Base-by-base conservation (phyloP, 768 basidiomycete species). In the Mycena albidolilacea region DNA sequence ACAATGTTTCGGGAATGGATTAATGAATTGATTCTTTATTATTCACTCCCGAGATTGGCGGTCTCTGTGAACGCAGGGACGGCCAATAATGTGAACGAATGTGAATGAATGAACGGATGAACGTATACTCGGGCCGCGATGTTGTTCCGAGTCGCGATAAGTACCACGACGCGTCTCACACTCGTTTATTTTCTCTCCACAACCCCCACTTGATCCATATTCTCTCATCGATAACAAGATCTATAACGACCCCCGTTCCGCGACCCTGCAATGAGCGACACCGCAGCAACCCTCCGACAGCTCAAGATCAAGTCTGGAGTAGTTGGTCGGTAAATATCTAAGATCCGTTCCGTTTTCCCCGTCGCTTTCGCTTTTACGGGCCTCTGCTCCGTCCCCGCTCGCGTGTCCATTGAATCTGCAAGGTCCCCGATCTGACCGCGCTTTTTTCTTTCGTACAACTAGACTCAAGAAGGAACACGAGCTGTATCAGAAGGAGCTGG, bases 251-350 rank as follows among this genome's bases (percentile, higher is more conserved):
- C 66, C 43, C 61, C 15, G 21, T 58, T 39, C 58, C 55, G 9
- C 58, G 19, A 60, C 44, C 30, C 35, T 17, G 19, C 7, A 44
- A 90, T 90, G 89, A 87, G 67, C 67, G 88, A 91, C 75, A 76
- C 81, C 44, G 81, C 85, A 62, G 82, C 88, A 38, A 78, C 90
- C 61, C 86, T 86, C 63, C 88, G 89, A 65, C 93, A 95, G 77
- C 88, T 96, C 73, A 93, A 90, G 82, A 96, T 95, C 85, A 95
- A 94, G 84, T 77, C 90, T 7, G 90, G 90, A 38, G 89, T 85
- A 50, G 88, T 90, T 59, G 88, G 87, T 80, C 87, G 95, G 95
- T 95, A 76, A 77, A 84, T 69, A 70, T 52, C 11, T n/a, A 19
- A 37, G 43, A 17, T 54, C 54, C 64, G 39, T 55, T 17, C 46